Evolutionary conservation across 1,284 basidiomycete species (phyloP).

Genomic region (Pholiota adiposa): DNA sequence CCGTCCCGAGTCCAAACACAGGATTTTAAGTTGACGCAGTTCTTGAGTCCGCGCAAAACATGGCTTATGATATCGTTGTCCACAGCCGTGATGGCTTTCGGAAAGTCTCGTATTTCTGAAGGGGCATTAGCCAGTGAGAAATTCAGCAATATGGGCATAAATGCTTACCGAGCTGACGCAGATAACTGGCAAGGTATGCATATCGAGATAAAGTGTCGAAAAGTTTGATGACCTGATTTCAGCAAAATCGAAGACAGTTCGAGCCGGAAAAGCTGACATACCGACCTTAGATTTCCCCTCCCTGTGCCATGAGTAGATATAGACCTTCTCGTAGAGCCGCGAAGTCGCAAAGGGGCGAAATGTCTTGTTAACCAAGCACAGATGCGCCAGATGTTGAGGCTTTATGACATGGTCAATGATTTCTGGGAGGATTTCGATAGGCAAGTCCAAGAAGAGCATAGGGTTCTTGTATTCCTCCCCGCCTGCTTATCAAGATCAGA

Average conservation of each 20-base stretch:
- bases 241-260: neutral
- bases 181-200: conserved; percentile 51
- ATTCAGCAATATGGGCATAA: neutral
- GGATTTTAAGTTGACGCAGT: conserved; percentile 61
- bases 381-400: conserved; percentile 51
- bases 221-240: conserved; percentile 46
- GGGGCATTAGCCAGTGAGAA: neutral
- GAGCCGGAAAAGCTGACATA: neutral
- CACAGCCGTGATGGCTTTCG: conserved; percentile 45
- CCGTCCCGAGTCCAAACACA: conserved; percentile 81
- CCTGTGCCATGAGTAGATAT: conserved; percentile 71
- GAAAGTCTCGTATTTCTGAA: conserved; percentile 69
- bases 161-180: conserved; percentile 57
- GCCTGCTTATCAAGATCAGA: neutral
- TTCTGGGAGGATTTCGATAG: conserved; percentile 60
- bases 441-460: conserved; percentile 50
- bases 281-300: conserved; percentile 60
- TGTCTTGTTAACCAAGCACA: conserved; percentile 58
- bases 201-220: conserved; percentile 31
- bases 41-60: conserved; percentile 54
- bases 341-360: conserved; percentile 55
- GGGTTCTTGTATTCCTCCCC: neutral
- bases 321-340: conserved; percentile 56
- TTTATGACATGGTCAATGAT: conserved; percentile 55
- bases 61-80: conserved; percentile 39